phyloP scores from a whole-genome alignment of 2,329 filamentous ascomycete species.

The Aspergillus fumigatiaffinis region DNA sequence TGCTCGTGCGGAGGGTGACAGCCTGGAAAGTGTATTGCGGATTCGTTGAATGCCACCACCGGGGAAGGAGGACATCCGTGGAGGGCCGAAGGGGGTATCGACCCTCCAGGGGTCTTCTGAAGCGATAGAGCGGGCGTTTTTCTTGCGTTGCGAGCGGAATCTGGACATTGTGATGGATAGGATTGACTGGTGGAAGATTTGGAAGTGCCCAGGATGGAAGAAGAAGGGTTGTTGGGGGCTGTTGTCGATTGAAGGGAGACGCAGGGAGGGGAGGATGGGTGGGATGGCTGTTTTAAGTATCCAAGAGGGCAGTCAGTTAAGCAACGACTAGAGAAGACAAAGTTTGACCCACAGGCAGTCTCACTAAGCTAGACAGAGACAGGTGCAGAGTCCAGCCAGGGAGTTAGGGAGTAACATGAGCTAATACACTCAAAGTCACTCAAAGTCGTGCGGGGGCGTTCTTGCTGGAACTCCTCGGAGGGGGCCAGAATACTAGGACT shows the following conservation, averaged over 20 bases:
- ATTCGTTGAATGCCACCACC: slow-evolving; percentile 31
- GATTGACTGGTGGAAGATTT: background rate
- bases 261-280: background rate
- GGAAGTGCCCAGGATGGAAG: background rate
- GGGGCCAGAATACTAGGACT: background rate
- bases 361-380: slow-evolving; percentile 2
- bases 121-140: slow-evolving; percentile 18
- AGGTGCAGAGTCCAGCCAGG: background rate
- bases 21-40: slow-evolving; percentile 32
- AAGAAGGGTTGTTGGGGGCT: background rate
- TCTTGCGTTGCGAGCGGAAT: slow-evolving; percentile 20
- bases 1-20: slow-evolving; percentile 30
- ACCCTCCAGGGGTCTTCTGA: slow-evolving; percentile 29
- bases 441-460: background rate
- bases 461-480: background rate
- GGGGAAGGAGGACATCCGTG: slow-evolving; percentile 25
- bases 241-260: background rate
- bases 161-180: slow-evolving; percentile 11
- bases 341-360: background rate
- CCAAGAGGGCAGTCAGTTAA: slow-evolving; percentile 2
- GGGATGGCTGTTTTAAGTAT: background rate
- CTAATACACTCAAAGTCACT: background rate
- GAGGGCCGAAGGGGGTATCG: slow-evolving; percentile 31
- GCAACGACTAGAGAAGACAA: background rate
- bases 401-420: background rate